Evolutionary conservation across 805 yeast species (phyloP).

Genomic region (Wickerhamomyces hampshirensis): DNA sequence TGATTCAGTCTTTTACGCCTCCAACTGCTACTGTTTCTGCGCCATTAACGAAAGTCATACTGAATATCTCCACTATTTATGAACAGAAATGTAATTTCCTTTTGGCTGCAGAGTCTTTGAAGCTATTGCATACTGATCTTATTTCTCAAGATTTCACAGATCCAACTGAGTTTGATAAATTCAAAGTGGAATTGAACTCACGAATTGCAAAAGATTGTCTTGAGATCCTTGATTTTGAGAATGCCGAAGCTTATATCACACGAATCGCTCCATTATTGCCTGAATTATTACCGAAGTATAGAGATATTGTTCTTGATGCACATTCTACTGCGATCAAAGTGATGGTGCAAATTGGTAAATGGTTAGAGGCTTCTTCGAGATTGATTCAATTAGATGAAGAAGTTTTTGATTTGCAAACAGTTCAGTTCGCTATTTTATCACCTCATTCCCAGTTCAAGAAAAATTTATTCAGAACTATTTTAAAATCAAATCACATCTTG

Average conservation of each 20-base stretch:
- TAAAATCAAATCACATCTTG: slow-evolving; percentile 6
- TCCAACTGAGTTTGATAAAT: slow-evolving; percentile 7
- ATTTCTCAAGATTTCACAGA: slow-evolving; percentile 15
- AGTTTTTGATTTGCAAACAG: slow-evolving; percentile 5
- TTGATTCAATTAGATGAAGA: slow-evolving; percentile 11
- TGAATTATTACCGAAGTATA: neutral
- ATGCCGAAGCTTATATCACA: slow-evolving; percentile 19
- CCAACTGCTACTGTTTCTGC: slow-evolving; percentile 14
- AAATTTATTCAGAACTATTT: slow-evolving; percentile 9
- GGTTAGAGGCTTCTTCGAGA: slow-evolving; percentile 20
- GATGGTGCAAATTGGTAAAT: slow-evolving; percentile 16
- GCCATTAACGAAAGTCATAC: slow-evolving; percentile 10
- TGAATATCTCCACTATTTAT: slow-evolving; percentile 11
- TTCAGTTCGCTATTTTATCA: slow-evolving; percentile 13
- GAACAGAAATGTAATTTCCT: slow-evolving; percentile 6
- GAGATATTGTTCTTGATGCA: slow-evolving; percentile 2
- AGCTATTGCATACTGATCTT: slow-evolving; percentile 13
- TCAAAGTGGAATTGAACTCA: slow-evolving; percentile 14
- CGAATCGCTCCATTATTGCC: slow-evolving; percentile 15
- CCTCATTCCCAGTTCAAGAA: slow-evolving; percentile 11
- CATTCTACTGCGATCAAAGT: slow-evolving; percentile 13
- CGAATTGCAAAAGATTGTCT: slow-evolving; percentile 16
- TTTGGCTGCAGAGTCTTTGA: slow-evolving; percentile 8
- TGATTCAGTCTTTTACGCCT: slow-evolving; percentile 15
- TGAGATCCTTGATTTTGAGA: slow-evolving; percentile 11